These are phyloP conservation scores for Ogataea methylovora DNA, from an alignment of 805 yeast genomes.

Conservation along the genomic window DNA sequence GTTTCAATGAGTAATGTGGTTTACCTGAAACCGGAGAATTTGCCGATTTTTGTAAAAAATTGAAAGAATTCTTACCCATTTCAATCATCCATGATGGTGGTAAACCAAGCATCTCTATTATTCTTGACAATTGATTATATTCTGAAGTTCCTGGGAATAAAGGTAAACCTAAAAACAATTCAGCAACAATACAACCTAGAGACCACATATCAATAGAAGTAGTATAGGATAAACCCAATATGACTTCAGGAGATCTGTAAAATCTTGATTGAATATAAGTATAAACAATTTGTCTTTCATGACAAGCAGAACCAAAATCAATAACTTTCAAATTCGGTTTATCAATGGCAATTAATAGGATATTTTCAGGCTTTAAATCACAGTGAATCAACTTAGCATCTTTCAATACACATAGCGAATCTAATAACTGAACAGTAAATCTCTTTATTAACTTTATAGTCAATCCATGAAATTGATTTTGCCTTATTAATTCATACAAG, in stretches of 20 bases:
- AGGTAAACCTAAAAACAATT: slow-evolving; percentile 73
- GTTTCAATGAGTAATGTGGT: slow-evolving; percentile 20
- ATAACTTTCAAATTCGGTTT: slow-evolving; percentile 84
- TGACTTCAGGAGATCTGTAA: slow-evolving; percentile 91
- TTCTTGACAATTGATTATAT: slow-evolving; percentile 80
- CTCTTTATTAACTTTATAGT: slow-evolving; percentile 70
- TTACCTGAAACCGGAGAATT: slow-evolving; percentile 5
- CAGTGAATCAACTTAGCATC: slow-evolving; percentile 86
- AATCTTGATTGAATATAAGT: slow-evolving; percentile 90
- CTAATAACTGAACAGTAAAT: slow-evolving; percentile 74
- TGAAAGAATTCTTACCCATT: slow-evolving; percentile 77
- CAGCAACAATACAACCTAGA: slow-evolving; percentile 53
- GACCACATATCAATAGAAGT: slow-evolving; percentile 85
- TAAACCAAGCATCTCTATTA: slow-evolving; percentile 70
- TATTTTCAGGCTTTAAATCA: slow-evolving; percentile 95
- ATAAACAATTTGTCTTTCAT: slow-evolving; percentile 80
- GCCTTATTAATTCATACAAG: slow-evolving; percentile 83
- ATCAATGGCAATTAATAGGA: slow-evolving; percentile 70
- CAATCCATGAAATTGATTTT: slow-evolving; percentile 89
- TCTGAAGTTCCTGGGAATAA: slow-evolving; percentile 93
- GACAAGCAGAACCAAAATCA: slow-evolving; percentile 95
- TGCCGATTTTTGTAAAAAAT: slow-evolving; percentile 49
- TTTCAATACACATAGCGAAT: slow-evolving; percentile 73
- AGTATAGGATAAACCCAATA: slow-evolving; percentile 86
- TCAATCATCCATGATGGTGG: slow-evolving; percentile 98